Evolutionary conservation across 2,329 filamentous ascomycete species (phyloP).

Genomic region (Xylariaceae sp.): DNA sequence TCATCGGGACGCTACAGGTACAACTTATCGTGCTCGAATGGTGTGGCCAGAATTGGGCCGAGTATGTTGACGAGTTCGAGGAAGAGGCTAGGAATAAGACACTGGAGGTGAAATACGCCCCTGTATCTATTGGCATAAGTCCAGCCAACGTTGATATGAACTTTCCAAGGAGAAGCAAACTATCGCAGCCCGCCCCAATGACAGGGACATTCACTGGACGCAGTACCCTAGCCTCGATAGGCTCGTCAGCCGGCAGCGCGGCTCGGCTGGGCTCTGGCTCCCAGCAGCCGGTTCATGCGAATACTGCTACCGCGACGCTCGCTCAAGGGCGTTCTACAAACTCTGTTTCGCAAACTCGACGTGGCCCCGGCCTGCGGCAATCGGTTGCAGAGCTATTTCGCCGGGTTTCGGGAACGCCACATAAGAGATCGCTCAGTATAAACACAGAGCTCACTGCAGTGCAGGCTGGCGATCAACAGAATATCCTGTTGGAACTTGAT

Average conservation of each 20-base stretch:
- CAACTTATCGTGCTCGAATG: slow-evolving; percentile 22
- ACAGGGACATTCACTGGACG: slow-evolving; percentile 3
- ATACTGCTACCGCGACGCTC: too few relatives aligned
- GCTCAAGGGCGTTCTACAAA: not conserved
- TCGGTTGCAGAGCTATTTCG: not conserved
- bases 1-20: slow-evolving; percentile 13
- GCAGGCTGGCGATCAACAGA: slow-evolving; percentile 5
- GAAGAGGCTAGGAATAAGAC: slow-evolving; percentile 3
- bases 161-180: not conserved
- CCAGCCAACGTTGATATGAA: slow-evolving; percentile 2
- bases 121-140: slow-evolving; percentile 12
- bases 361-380: not conserved
- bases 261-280: slow-evolving; percentile 4
- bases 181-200: not conserved
- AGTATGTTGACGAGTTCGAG: slow-evolving; percentile 20
- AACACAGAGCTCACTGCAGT: not conserved
- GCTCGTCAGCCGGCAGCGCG: slow-evolving; percentile 1
- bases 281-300: not conserved
- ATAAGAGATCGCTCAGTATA: not conserved
- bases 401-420: not conserved
- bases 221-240: slow-evolving; percentile 1
- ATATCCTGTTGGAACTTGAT: slow-evolving; percentile 8
- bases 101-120: slow-evolving; percentile 12
- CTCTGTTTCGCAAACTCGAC: not conserved
- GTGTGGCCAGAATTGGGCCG: slow-evolving; percentile 20